These are phyloP conservation scores for Aspergillus coremiiformis DNA, from an alignment of 495 filamentous ascomycete genomes.

Conservation along the genomic window DNA sequence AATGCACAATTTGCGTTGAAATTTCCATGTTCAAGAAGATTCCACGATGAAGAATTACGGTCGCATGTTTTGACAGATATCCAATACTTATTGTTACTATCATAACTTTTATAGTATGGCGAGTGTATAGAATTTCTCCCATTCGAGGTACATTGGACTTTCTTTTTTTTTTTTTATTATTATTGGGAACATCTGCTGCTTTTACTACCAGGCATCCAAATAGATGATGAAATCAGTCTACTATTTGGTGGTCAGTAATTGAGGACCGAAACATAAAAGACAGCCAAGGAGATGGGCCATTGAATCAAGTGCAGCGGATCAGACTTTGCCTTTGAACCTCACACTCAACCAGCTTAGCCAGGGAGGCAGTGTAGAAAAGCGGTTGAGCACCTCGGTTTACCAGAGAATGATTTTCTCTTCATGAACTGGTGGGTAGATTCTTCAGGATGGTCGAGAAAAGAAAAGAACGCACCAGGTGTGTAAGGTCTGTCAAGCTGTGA, in stretches of 20 bases:
- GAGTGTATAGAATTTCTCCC: background rate
- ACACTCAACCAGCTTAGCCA: constrained; percentile 55
- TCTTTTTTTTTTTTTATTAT: background rate
- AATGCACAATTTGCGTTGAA: constrained; percentile 2
- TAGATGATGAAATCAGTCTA: background rate
- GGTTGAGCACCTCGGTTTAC: constrained; percentile 72
- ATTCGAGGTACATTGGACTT: background rate
- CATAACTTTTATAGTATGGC: background rate
- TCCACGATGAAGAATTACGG: background rate
- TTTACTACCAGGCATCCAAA: background rate
- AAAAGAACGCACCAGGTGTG: constrained; percentile 8
- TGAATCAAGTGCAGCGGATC: constrained; percentile 28
- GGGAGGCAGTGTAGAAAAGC: constrained; percentile 38
- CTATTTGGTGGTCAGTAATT: background rate
- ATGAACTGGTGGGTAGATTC: constrained; percentile 20
- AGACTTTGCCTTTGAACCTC: constrained; percentile 68
- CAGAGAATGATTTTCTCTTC: constrained; percentile 65
- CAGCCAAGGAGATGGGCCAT: background rate
- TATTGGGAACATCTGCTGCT: background rate
- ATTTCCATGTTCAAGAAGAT: background rate
- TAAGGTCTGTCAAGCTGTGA: background rate
- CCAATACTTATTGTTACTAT: background rate
- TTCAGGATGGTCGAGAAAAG: no score
- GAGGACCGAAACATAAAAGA: background rate
- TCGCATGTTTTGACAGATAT: background rate